These are phyloP conservation scores for Mycena olivaceomarginata DNA, from an alignment of 768 basidiomycete species.

Conservation along the genomic window DNA sequence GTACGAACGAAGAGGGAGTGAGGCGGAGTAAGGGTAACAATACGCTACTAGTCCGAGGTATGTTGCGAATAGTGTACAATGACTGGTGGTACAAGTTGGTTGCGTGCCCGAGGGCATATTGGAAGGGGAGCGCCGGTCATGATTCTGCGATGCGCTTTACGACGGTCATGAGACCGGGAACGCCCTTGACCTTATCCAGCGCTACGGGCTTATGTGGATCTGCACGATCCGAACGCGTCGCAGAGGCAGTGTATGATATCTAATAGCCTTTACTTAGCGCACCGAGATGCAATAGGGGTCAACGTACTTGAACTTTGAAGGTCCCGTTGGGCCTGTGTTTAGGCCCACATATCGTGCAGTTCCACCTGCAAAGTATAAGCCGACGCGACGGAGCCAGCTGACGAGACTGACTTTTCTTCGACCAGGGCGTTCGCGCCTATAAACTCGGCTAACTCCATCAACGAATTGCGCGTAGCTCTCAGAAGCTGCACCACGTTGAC, in stretches of 20 bases:
- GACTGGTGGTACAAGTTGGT: conserved; percentile 36
- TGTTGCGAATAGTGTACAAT: conserved; percentile 34
- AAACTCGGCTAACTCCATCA: conserved; percentile 69
- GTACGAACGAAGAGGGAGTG: conserved; percentile 5
- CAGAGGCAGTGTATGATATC: conserved; percentile 79
- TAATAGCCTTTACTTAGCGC: conserved; percentile 48
- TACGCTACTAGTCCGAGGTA: conserved; percentile 15
- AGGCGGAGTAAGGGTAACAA: conserved; percentile 1
- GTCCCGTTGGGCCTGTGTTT: conserved; percentile 68
- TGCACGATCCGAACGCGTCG: conserved; percentile 68
- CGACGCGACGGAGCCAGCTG: conserved; percentile 24
- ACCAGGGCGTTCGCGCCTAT: conserved; percentile 78
- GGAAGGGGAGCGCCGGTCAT: conserved; percentile 3
- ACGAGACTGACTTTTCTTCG: conserved; percentile 78
- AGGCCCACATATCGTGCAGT: conserved; percentile 73
- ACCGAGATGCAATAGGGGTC: conserved; percentile 18
- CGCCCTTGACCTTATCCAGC: conserved; percentile 73
- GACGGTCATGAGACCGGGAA: conserved; percentile 88
- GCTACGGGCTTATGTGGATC: conserved; percentile 81
- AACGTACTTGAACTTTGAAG: conserved; percentile 79
- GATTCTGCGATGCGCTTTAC: conserved; percentile 58
- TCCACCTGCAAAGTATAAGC: conserved; percentile 69
- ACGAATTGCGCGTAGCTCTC: conserved; percentile 68
- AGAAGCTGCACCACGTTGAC: conserved; percentile 78
- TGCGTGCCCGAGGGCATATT: conserved; percentile 3